A percentile compares a stretch with the other conserved stretches of the same genome.
Evolutionary conservation across 1,284 basidiomycete genomes (phyloP).

Genomic region (Hemileia vastatrix): DNA sequence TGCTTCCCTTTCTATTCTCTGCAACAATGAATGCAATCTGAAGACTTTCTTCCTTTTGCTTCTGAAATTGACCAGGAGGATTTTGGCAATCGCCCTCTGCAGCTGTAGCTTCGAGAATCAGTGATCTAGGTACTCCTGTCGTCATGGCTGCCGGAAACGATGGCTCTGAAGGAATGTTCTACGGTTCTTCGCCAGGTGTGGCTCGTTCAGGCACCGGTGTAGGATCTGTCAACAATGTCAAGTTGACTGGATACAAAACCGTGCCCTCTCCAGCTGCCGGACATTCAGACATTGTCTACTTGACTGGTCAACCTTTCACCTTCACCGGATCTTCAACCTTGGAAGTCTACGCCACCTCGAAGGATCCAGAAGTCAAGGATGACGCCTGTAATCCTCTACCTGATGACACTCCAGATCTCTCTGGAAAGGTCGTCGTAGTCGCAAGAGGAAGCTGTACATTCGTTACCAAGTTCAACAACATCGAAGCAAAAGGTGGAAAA

Average conservation of each 20-base stretch:
- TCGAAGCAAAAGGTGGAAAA: constrained; percentile 42
- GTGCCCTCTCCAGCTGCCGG: constrained; percentile 24
- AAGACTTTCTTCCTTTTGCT: neutral
- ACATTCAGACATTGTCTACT: constrained; percentile 25
- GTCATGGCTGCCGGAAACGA: constrained; percentile 44
- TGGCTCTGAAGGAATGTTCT: constrained; percentile 45
- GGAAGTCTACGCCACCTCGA: constrained; percentile 30
- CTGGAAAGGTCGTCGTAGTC: too few species aligned
- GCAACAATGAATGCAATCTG: neutral
- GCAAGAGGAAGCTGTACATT: constrained; percentile 18
- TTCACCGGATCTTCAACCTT: constrained; percentile 26
- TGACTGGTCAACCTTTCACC: constrained; percentile 29
- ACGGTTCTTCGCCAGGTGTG: constrained; percentile 44
- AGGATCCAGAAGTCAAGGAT: constrained; percentile 27
- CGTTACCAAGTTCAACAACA: constrained; percentile 27
- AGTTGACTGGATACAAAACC: constrained; percentile 30
- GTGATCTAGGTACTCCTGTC: constrained; percentile 28
- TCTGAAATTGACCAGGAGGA: too few species aligned
- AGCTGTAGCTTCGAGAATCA: constrained; percentile 27
- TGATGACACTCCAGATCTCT: constrained; percentile 31
- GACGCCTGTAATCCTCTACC: constrained; percentile 31
- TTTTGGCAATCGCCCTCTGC: constrained; percentile 28
- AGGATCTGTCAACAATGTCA: constrained; percentile 42
- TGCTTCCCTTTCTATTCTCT: neutral
- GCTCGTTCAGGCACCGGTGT: constrained; percentile 42